Percentiles rank a stretch among this genome's conserved stretches.
Evolutionary conservation across 1,284 basidiomycete genomes (phyloP).

Genomic region (Marasmius tenuissimus): DNA sequence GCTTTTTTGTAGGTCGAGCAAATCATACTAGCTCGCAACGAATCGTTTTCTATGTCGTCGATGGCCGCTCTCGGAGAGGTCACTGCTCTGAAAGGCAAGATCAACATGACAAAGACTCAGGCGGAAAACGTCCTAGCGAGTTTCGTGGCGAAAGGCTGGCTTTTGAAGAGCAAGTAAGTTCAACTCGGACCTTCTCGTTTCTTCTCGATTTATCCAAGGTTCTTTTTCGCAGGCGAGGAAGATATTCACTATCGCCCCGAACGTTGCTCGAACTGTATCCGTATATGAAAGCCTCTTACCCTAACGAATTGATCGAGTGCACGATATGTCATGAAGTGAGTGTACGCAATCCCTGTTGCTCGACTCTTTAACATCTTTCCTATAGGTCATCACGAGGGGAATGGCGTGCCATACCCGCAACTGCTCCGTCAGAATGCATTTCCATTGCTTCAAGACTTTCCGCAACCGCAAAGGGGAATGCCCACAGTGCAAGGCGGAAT

Average conservation of each 20-base stretch:
- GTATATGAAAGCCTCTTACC: constrained; percentile 76
- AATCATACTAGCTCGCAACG: constrained; percentile 78
- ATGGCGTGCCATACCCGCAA: constrained; percentile 60
- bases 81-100: constrained; percentile 55
- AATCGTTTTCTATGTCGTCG: constrained; percentile 75
- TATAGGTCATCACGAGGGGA: constrained; percentile 67
- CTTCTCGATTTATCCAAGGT: neutral
- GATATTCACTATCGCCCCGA: constrained; percentile 78
- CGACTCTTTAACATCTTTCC: neutral
- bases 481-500: constrained; percentile 56
- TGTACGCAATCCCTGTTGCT: neutral
- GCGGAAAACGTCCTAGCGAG: constrained; percentile 73
- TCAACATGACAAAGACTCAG: constrained; percentile 72
- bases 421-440: constrained; percentile 69
- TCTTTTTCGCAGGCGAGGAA: constrained; percentile 49
- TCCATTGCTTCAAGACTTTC: constrained; percentile 59
- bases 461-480: constrained; percentile 46
- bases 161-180: constrained; percentile 71
- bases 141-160: constrained; percentile 82
- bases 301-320: constrained; percentile 73
- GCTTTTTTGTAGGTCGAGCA: constrained; percentile 66
- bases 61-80: constrained; percentile 76
- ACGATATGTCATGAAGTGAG: constrained; percentile 72
- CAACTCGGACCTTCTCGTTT: constrained; percentile 13
- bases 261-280: constrained; percentile 71